Conservation (phyloP, 352 stramenopile species). For the Globisporangium lucens region DNA sequence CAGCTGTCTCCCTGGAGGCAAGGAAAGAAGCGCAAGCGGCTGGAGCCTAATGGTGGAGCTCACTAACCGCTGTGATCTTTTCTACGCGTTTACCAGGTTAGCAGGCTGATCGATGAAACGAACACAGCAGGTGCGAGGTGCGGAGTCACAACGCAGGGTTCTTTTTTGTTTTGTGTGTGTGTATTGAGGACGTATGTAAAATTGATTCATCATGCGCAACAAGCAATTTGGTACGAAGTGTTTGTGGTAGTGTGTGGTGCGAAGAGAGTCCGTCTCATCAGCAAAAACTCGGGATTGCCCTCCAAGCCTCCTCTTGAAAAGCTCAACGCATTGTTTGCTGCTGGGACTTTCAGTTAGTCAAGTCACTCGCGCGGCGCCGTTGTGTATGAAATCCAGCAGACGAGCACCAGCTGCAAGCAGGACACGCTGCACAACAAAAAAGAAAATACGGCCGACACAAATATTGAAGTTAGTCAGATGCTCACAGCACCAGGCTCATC, state of each 20-base stretch:
- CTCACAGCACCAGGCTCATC: not conserved
- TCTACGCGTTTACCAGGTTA: not conserved
- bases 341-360: not conserved
- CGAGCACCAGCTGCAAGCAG: slow-evolving; percentile 76
- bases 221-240: not conserved
- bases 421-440: slow-evolving; percentile 43
- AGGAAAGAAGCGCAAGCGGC: not conserved
- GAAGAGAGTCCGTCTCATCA: not conserved
- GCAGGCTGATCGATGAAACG: not conserved
- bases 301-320: not conserved
- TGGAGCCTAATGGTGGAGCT: not conserved
- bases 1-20: not conserved
- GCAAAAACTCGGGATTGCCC: not conserved
- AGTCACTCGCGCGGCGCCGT: slow-evolving; percentile 55
- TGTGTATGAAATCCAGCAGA: slow-evolving; percentile 86
- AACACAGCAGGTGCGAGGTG: not conserved
- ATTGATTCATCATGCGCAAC: not conserved
- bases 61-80: not conserved
- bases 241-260: not conserved
- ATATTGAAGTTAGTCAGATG: not conserved
- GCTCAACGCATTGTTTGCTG: not conserved
- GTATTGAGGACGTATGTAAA: not conserved
- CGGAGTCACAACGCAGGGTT: not conserved
- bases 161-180: not conserved
- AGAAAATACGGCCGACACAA: not conserved